Evolutionary conservation across 2,329 filamentous ascomycete genomes (phyloP).

Genomic region (Stemphylium vesicarium): DNA sequence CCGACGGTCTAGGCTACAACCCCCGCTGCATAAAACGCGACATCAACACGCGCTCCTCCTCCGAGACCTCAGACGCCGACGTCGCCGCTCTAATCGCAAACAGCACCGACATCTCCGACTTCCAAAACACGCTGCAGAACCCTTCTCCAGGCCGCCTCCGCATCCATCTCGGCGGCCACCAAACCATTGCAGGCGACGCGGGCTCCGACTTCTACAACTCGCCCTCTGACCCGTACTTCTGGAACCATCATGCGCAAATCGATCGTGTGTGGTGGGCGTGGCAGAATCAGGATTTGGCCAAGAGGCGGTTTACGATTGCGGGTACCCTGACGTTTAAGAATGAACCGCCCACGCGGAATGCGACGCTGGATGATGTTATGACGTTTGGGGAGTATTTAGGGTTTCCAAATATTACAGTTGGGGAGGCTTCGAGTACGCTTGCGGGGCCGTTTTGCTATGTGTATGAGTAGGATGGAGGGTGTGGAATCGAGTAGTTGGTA

Average conservation of each 20-base stretch:
- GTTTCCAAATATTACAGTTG: conserved; percentile 37
- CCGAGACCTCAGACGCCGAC: conserved; percentile 32
- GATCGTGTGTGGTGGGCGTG: conserved; percentile 59
- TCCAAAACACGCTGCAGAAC: conserved; percentile 49
- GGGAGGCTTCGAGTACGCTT: conserved; percentile 51
- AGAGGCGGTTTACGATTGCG: conserved; percentile 47
- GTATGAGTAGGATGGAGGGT: conserved; percentile 29
- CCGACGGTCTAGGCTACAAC: conserved; percentile 37
- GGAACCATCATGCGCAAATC: conserved; percentile 56
- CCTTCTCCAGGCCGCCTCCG: conserved; percentile 39
- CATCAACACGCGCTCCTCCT: conserved; percentile 33
- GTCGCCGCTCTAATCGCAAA: conserved; percentile 29
- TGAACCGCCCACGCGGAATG: conserved; percentile 51
- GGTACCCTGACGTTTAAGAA: conserved; percentile 56
- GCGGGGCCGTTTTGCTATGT: conserved; percentile 55
- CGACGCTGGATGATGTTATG: conserved; percentile 54
- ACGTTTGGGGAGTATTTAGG: conserved; percentile 47
- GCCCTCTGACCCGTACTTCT: conserved; percentile 57
- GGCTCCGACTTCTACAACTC: conserved; percentile 51
- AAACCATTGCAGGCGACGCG: conserved; percentile 24
- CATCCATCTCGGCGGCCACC: conserved; percentile 56
- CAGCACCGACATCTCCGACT: conserved; percentile 35
- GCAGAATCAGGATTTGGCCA: conserved; percentile 53
- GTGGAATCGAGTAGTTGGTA: too few species aligned
- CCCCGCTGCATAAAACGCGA: conserved; percentile 48